A percentile compares a stretch with the other conserved stretches of the same genome.
Conservation (phyloP, 805 yeast species). For the Candida quercuum region DNA sequence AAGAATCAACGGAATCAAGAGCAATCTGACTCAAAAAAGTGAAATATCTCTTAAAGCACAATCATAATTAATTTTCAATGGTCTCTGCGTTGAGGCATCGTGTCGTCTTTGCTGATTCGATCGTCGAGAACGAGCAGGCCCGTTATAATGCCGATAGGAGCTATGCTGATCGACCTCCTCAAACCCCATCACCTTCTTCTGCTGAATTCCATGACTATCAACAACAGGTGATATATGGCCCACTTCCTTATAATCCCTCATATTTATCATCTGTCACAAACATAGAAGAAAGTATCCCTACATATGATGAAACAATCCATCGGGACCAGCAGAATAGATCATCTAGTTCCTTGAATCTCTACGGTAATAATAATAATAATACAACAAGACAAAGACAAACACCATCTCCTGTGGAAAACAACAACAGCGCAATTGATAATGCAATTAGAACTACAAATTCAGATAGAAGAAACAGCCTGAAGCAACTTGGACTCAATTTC, state of each 20-base stretch:
- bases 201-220: constrained; percentile 21
- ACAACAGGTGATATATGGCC: constrained; percentile 7
- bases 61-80: too few relatives aligned
- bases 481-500: constrained; percentile 62
- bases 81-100: constrained; percentile 3
- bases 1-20: neutral
- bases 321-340: constrained; percentile 5
- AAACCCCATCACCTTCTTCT: constrained; percentile 26
- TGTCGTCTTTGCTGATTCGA: too few relatives aligned
- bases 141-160: constrained; percentile 13
- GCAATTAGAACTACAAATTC: neutral
- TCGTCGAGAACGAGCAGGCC: constrained; percentile 11
- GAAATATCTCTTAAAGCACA: neutral
- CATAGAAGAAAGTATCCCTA: constrained; percentile 8
- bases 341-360: constrained; percentile 1
- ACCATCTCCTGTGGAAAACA: neutral
- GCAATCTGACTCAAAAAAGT: neutral
- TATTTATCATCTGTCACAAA: neutral
- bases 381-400: constrained; percentile 1
- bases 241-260: constrained; percentile 3
- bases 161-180: constrained; percentile 38
- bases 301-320: constrained; percentile 9
- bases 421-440: neutral
- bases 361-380: too few relatives aligned
- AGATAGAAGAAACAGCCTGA: constrained; percentile 25